Conservation (phyloP, 2,329 filamentous ascomycete species). For the Phaeosphaeriaceae sp. region DNA sequence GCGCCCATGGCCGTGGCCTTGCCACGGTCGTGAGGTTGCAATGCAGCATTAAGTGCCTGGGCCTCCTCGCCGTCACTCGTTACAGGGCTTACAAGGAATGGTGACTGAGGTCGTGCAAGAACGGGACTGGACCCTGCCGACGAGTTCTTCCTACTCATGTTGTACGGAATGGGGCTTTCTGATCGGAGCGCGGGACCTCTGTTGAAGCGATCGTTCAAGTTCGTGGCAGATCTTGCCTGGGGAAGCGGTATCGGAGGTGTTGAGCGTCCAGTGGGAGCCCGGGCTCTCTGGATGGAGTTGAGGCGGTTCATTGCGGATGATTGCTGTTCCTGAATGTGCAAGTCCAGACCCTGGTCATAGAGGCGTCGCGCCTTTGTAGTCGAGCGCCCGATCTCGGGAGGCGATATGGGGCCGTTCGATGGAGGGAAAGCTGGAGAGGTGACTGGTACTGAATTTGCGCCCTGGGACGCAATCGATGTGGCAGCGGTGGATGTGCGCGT, state of each 20-base stretch:
- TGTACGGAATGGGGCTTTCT: slow-evolving; percentile 56
- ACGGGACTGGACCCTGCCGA: slow-evolving; percentile 51
- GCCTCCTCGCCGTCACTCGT: slow-evolving; percentile 76
- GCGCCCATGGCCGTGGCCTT: slow-evolving; percentile 79
- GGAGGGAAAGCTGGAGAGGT: slow-evolving; percentile 37
- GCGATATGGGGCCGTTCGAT: slow-evolving; percentile 32
- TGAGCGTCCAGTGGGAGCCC: slow-evolving; percentile 56
- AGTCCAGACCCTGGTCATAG: slow-evolving; percentile 82
- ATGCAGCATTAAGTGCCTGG: slow-evolving; percentile 64
- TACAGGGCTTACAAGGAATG: slow-evolving; percentile 69
- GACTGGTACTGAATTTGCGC: slow-evolving; percentile 44
- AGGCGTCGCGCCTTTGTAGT: slow-evolving; percentile 75
- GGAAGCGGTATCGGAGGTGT: slow-evolving; percentile 54
- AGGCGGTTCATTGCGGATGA: slow-evolving; percentile 77
- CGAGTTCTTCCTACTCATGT: slow-evolving; percentile 43
- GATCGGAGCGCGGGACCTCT: slow-evolving; percentile 50
- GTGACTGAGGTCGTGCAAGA: slow-evolving; percentile 51
- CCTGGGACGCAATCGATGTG: slow-evolving; percentile 84
- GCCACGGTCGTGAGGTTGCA: slow-evolving; percentile 78
- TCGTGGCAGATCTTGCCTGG: slow-evolving; percentile 55
- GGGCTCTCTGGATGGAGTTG: slow-evolving; percentile 75
- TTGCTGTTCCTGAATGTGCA: slow-evolving; percentile 82
- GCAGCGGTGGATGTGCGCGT: slow-evolving; percentile 81
- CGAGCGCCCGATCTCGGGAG: slow-evolving; percentile 64
- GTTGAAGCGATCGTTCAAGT: slow-evolving; percentile 55